Percentiles rank a stretch among this genome's conserved stretches.
Conservation (phyloP, 352 stramenopile genomes). For the Globisporangium iwayamae region DNA sequence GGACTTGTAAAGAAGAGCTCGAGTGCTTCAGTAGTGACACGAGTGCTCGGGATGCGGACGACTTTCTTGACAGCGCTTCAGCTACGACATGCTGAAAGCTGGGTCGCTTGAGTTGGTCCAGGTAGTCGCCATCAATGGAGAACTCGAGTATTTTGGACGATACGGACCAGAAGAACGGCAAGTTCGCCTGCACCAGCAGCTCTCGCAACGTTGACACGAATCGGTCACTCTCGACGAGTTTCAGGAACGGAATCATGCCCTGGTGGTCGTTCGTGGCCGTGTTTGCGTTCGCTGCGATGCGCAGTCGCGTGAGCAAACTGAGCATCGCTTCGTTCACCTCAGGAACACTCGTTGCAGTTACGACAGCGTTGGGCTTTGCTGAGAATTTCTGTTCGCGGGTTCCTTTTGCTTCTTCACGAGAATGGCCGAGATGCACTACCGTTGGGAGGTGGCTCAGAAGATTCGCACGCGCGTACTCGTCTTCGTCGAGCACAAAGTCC, state of each 20-base stretch:
- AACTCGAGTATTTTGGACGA: slow-evolving; percentile 48
- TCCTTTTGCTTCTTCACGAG: slow-evolving; percentile 3
- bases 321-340: slow-evolving; percentile 33
- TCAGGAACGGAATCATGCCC: slow-evolving; percentile 34
- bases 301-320: slow-evolving; percentile 22
- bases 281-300: slow-evolving; percentile 13
- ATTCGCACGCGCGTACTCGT: slow-evolving; percentile 45
- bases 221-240: slow-evolving; percentile 45
- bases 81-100: slow-evolving; percentile 64
- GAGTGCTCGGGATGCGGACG: slow-evolving; percentile 29
- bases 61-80: slow-evolving; percentile 28
- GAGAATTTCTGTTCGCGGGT: slow-evolving; percentile 27
- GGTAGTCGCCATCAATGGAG: slow-evolving; percentile 52
- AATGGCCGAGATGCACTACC: background rate
- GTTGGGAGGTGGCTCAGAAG: slow-evolving; percentile 19
- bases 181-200: slow-evolving; percentile 30
- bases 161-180: slow-evolving; percentile 72
- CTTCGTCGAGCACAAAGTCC: slow-evolving; percentile 40
- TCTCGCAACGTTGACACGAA: slow-evolving; percentile 49
- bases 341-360: slow-evolving; percentile 38
- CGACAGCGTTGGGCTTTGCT: slow-evolving; percentile 23
- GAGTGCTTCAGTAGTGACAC: slow-evolving; percentile 50
- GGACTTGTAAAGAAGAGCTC: slow-evolving; percentile 49
- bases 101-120: slow-evolving; percentile 33
- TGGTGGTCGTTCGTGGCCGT: slow-evolving; percentile 21